Evolutionary conservation across 2,329 filamentous ascomycete species (phyloP).

Genomic region (Gliomastix tumulicola): DNA sequence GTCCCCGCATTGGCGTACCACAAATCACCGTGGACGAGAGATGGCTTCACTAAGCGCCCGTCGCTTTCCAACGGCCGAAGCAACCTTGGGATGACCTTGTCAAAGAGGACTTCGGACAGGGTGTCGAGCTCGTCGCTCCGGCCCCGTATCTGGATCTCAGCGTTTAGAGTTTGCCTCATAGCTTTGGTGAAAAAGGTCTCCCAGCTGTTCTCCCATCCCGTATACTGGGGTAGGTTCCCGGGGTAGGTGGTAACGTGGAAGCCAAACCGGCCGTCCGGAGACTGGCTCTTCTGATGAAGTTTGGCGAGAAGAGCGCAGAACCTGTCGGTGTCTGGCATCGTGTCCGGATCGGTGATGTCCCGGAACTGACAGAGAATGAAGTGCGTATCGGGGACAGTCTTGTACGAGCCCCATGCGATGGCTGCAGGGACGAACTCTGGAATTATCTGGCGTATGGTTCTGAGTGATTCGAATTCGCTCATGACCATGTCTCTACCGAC

Average conservation of each 20-base stretch:
- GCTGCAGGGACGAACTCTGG: too few species aligned
- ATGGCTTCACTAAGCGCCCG: constrained; percentile 22
- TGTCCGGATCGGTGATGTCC: too few species aligned
- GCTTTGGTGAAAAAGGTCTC: constrained; percentile 17
- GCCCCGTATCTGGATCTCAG: constrained; percentile 1
- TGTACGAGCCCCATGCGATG: too few species aligned
- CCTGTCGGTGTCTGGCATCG: too few species aligned
- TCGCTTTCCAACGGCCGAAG: constrained; percentile 17
- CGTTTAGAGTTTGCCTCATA: background rate
- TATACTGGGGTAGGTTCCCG: constrained; percentile 15
- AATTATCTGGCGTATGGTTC: too few species aligned
- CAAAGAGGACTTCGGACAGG: constrained; percentile 9
- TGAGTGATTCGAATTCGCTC: too few species aligned
- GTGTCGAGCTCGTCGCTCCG: constrained; percentile 8
- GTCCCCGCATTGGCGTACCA: constrained; percentile 30
- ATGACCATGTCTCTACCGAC: too few species aligned
- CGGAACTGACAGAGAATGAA: too few species aligned
- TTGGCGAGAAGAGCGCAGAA: too few species aligned
- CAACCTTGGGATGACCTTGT: constrained; percentile 18
- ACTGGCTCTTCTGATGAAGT: too few species aligned
- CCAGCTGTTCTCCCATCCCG: constrained; percentile 24
- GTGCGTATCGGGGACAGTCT: too few species aligned
- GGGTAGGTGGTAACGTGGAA: constrained; percentile 21
- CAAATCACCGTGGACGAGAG: constrained; percentile 35
- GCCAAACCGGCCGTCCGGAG: constrained; percentile 19